A percentile compares a stretch with the other conserved stretches of the same genome.
Conservation (phyloP, 1,284 basidiomycete genomes). For the Takashimella tepidaria region DNA sequence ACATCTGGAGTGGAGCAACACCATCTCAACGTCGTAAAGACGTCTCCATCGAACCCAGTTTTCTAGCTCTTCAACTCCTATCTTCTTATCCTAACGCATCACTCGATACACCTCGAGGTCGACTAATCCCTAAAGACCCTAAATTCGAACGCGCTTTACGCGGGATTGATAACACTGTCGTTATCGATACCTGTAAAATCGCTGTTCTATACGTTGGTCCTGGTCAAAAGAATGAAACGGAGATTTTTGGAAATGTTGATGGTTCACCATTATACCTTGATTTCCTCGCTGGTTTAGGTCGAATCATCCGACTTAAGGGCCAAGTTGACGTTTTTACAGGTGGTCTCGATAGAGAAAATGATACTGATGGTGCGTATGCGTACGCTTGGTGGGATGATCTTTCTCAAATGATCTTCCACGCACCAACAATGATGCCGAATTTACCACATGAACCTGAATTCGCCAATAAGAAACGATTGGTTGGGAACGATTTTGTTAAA, state of each 20-base stretch:
- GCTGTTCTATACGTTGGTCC: slow-evolving; percentile 95
- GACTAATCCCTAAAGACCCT: slow-evolving; percentile 51
- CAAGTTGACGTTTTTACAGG: slow-evolving; percentile 93
- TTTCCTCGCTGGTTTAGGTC: slow-evolving; percentile 84
- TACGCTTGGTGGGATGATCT: slow-evolving; percentile 99
- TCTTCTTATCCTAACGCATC: slow-evolving; percentile 66
- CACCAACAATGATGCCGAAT: slow-evolving; percentile 95
- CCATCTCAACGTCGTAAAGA: slow-evolving; percentile 81
- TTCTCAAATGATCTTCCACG: slow-evolving; percentile 90
- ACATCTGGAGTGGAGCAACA: slow-evolving; percentile 76
- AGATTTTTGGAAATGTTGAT: slow-evolving; percentile 84
- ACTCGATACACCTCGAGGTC: slow-evolving; percentile 38
- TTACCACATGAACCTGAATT: slow-evolving; percentile 61
- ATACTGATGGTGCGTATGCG: slow-evolving; percentile 76
- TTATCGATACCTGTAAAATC: slow-evolving; percentile 96
- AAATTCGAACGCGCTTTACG: slow-evolving; percentile 61
- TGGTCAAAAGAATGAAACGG: slow-evolving; percentile 75
- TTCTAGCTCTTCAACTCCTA: slow-evolving; percentile 72
- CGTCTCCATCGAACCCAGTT: slow-evolving; percentile 78
- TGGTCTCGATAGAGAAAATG: slow-evolving; percentile 76
- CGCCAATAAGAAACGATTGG: slow-evolving; percentile 82
- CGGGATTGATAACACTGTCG: slow-evolving; percentile 77
- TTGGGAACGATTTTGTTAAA: slow-evolving; percentile 90
- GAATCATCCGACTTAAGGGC: slow-evolving; percentile 82
- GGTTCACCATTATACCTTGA: slow-evolving; percentile 92